Evolutionary conservation across 2,329 filamentous ascomycete species (phyloP), one percentile per base, ranked within the genome.

Genomic region (Pseudopyrenochaeta lycopersici): DNA sequence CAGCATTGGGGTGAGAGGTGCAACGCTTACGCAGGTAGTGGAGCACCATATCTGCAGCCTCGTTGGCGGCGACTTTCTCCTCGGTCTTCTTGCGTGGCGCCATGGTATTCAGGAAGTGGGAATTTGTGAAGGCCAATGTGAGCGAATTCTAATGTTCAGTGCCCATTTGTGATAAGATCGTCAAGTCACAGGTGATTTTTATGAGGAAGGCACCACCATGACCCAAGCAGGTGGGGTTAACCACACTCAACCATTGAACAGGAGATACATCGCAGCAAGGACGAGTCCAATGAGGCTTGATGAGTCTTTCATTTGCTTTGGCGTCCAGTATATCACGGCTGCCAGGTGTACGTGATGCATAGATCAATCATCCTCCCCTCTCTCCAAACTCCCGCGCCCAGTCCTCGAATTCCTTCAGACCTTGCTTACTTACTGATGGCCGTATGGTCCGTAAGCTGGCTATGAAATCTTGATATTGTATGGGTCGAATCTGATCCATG

Each of bases 381-480:
- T 99, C 95, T 40, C 95, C 95, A 81, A 95, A 99, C 73, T 96
- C 90, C 71, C 76, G 87, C 2, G 95, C 92, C 95, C 95, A 99
- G 59, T 96, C 90, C 76, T 98, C 95, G 73, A 96, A 97, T 71
- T 92, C 85, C 71, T 91, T 90, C 33, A 99, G 77, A 0, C 95
- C 92, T 47, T 91, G 82, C 71, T 88, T 90, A 71, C 91, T 92
- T 2, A 99, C 94, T 75, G 91, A 96, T 0, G 95, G 94, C 41
- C 94, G 83, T 60, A 99, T 98, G 14, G 88, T 96, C 35, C 82
- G 79, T 56, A 99, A 79, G 77, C 92, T 97, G 12, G 90, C 87
- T 68, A 90, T 81, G 66, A 99, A 99, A 73, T 99, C 95, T 33
- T 82, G 73, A 49, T 96, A 85, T 47, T 85, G 84, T 56, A 99